Base-by-base conservation (phyloP, 441 rosid genomes). In the Eutrema salsugineum region DNA sequence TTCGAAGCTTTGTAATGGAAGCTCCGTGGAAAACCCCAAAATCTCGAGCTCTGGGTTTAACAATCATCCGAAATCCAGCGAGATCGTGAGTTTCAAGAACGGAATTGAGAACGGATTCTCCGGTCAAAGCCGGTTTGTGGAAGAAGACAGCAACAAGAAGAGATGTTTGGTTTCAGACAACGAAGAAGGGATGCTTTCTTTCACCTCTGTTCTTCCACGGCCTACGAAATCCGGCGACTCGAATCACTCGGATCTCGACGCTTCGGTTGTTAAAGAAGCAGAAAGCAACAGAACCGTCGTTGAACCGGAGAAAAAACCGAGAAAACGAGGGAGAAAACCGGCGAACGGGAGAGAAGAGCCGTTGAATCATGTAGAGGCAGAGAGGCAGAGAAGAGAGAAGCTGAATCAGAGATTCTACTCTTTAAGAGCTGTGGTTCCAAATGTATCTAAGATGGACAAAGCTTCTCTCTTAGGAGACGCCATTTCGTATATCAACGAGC, bases 331-430 rank as follows among this genome's bases (percentile, higher is more conserved):
- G 12, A 80, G 97, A 50, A 92, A 92, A 64, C 97, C 97, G 0
- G 98, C 97, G 0, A 92, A 92, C 46, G 98, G 98, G 14, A 77
- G 98, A 75, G 97, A 93, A 73, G 98, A 93, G 78, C 98, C 97
- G 0, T 56, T 93, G 82, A 93, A 93, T 79, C 98, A 93, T 36
- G 98, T 93, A 0, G 98, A 93, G 73, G 98, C 98, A 15, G 98
- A 93, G 85, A 85, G 98, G 54, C 98, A 93, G 75, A 87, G 98
- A 79, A 82, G 98, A 63, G 98, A 93, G 90, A 93, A 91, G 83
- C 87, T 93, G 22, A 93, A 93, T 75, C 97, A 91, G 78, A 79
- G 83, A 72, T 93, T 93, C 79, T 93, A 93, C 30, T 84, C 98
- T 0, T 58, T 93, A 32, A 83, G 98, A 73, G 97, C 97, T 48